Conservation (phyloP, 768 basidiomycete genomes). For the Leucosporidium yakuticum region DNA sequence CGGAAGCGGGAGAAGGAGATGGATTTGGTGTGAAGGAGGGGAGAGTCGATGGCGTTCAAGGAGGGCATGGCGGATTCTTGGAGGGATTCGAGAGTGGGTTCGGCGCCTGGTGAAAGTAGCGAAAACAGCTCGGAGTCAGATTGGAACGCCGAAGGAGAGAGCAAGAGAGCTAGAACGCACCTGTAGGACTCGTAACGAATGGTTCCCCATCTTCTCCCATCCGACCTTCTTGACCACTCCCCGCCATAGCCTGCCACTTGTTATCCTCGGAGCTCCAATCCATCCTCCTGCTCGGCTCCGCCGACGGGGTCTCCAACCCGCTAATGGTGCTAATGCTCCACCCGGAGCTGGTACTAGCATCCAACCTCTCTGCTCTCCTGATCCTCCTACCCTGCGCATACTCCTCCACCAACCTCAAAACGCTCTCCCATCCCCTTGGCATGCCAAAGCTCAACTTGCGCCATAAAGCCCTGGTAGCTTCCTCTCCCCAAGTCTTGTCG, state of each 20-base stretch:
- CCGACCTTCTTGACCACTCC: neutral
- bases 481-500: conserved; percentile 24
- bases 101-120: neutral
- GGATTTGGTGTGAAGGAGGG: conserved; percentile 61
- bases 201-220: neutral
- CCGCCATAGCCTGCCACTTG: neutral
- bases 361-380: neutral
- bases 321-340: neutral
- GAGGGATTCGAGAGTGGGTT: conserved; percentile 50
- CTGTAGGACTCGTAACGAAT: too few species aligned
- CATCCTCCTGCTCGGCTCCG: neutral
- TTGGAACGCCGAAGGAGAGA: neutral
- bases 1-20: conserved; percentile 95
- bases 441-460: conserved; percentile 28
- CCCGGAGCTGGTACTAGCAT: too few species aligned
- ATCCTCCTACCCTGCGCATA: conserved; percentile 21
- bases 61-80: conserved; percentile 55
- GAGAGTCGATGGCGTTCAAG: conserved; percentile 27
- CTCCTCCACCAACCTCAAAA: conserved; percentile 28
- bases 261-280: neutral
- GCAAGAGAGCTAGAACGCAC: neutral
- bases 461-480: conserved; percentile 28
- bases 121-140: neutral
- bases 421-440: conserved; percentile 31
- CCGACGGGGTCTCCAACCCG: neutral